Evolutionary conservation across 768 basidiomycete species (phyloP), one percentile per base, ranked within the genome.

Genomic region (Mycena kentingensis): DNA sequence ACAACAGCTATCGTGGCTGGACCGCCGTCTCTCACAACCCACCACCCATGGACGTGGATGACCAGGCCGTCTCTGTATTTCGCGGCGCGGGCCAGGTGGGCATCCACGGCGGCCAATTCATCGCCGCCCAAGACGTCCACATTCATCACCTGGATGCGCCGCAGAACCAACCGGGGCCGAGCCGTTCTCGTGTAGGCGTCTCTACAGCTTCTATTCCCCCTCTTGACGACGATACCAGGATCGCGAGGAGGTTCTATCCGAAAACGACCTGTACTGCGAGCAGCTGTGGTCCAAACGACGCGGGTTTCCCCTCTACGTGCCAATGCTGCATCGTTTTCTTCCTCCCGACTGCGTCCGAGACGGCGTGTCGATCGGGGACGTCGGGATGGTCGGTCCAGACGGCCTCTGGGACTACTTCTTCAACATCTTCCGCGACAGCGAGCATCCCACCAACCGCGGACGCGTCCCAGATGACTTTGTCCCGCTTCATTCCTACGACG

Each of bases 321-420:
- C 70, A 12, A 63, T 63, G 31, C 63, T 63, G 11, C 60, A 59
- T 16, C 43, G 35, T 16, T 54, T 38, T 19, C 50, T 63, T 18
- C 62, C 63, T 10, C 37, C 47, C 3, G 62, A 61, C 26, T 63
- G 63, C 43, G 55, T 49, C 39, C 51, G 49, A 2, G 34, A 53
- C n/a, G 70, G 69, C 0, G 58, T 67, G 28, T 60, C 52, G 18
- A 70, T 72, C 36, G 71, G 72, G 8, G 72, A 73, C 29, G 67
- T 73, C 16, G 68, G 68, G 16, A 53, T 66, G 13, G 51, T 73
- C 18, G 60, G 66, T 5, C 58, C 61, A 16, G 56, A 62, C 35
- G 70, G 69, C 35, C 48, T 49, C 10, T 72, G 72, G 29, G 68
- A 70, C 29, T 54, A 64, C 27, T 63, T 72, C 31, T 73, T 74